Conservation (phyloP, 2,329 filamentous ascomycete species). For the Arthrobotrys sinensis region DNA sequence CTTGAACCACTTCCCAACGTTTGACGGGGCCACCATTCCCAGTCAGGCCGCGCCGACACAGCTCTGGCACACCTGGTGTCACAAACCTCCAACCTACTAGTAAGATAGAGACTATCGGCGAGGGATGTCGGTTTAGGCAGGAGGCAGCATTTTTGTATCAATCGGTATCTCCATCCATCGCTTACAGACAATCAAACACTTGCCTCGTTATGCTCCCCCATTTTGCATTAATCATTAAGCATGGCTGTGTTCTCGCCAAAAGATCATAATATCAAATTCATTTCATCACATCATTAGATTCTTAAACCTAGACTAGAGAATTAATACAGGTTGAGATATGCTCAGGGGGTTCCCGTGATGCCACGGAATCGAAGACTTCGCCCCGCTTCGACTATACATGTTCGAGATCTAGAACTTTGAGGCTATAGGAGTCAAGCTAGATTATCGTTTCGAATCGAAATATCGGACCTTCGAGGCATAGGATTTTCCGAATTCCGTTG, state of each 20-base stretch:
- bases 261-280: no score
- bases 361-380: conserved; percentile 14
- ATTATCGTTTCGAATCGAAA: conserved; percentile 9
- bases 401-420: background rate
- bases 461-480: conserved; percentile 1
- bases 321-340: background rate
- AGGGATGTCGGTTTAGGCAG: conserved; percentile 23
- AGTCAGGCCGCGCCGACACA: conserved; percentile 28
- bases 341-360: conserved; percentile 7
- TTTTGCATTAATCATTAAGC: background rate
- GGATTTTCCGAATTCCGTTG: conserved; percentile 16
- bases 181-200: background rate
- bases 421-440: background rate
- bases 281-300: background rate
- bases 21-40: conserved; percentile 28
- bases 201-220: background rate
- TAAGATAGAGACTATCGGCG: conserved; percentile 24
- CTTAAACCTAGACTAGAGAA: background rate
- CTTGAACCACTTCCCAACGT: conserved; percentile 37
- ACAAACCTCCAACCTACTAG: background rate
- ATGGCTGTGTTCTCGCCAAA: background rate
- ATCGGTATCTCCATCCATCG: conserved; percentile 16
- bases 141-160: conserved; percentile 4
- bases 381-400: background rate
- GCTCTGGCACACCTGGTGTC: conserved; percentile 36